A percentile compares a stretch with the other conserved stretches of the same genome.
Conservation (phyloP, 2,329 filamentous ascomycete genomes). For the Huntiella moniliformis region DNA sequence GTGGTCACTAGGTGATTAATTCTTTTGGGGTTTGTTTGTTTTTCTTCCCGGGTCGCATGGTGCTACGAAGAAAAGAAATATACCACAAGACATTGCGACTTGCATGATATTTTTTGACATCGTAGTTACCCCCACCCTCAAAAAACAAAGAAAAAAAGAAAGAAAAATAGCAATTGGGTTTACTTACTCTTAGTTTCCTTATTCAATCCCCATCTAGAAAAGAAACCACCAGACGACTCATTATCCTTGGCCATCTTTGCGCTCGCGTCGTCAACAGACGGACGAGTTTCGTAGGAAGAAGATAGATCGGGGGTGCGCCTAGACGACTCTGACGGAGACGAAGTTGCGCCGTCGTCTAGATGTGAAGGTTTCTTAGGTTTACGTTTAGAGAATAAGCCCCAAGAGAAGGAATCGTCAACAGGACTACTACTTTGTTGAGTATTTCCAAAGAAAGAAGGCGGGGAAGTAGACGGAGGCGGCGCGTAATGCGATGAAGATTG, state of each 20-base stretch:
- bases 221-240: constrained; percentile 6
- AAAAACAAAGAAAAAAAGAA: neutral
- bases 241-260: constrained; percentile 1
- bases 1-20: neutral
- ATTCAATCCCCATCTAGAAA: constrained; percentile 1
- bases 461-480: neutral
- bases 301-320: constrained; percentile 5
- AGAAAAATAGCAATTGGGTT: neutral
- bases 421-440: neutral
- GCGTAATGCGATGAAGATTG: neutral
- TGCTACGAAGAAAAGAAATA: neutral
- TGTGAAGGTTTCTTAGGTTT: constrained; percentile 4
- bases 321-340: constrained; percentile 8
- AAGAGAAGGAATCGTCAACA: constrained; percentile 2
- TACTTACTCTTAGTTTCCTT: constrained; percentile 8
- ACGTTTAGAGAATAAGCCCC: constrained; percentile 7
- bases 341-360: constrained; percentile 5
- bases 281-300: constrained; percentile 6
- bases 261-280: constrained; percentile 7
- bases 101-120: neutral
- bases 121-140: neutral
- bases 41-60: no score
- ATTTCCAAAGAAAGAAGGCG: neutral
- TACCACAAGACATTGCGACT: neutral
- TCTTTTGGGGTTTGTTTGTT: neutral